Percentiles rank a stretch among this genome's conserved stretches.
Evolutionary conservation across 1,284 basidiomycete genomes (phyloP).

Genomic region (Grifola frondosa): DNA sequence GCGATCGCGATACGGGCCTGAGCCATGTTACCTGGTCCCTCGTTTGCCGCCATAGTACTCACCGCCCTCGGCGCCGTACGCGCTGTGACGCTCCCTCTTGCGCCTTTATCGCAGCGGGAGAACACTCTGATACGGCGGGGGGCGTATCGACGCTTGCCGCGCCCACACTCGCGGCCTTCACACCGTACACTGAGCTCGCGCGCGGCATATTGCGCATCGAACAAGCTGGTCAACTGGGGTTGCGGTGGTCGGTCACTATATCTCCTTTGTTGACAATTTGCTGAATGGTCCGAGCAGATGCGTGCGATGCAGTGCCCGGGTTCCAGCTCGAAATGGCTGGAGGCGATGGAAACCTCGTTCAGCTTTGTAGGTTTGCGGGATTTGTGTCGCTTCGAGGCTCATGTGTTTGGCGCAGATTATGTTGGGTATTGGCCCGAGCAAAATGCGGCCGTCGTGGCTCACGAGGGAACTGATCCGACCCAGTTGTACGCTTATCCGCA

Average conservation of each 20-base stretch:
- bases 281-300: slow-evolving; percentile 18
- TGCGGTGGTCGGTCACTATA: slow-evolving; percentile 40
- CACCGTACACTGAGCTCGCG: slow-evolving; percentile 49
- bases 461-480: slow-evolving; percentile 53
- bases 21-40: too few relatives aligned
- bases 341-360: slow-evolving; percentile 46
- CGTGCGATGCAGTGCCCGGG: slow-evolving; percentile 42
- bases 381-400: neutral
- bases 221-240: slow-evolving; percentile 39
- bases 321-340: slow-evolving; percentile 44
- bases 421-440: slow-evolving; percentile 47
- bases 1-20: too few relatives aligned
- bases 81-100: too few relatives aligned
- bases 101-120: too few relatives aligned
- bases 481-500: slow-evolving; percentile 44
- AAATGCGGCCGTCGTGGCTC: slow-evolving; percentile 47
- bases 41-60: too few relatives aligned
- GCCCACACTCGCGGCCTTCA: slow-evolving; percentile 37
- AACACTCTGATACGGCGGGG: too few relatives aligned
- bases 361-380: slow-evolving; percentile 38
- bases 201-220: slow-evolving; percentile 49
- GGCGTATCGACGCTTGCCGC: too few relatives aligned
- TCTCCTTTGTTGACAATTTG: slow-evolving; percentile 5
- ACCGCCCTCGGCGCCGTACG: too few relatives aligned
- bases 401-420: slow-evolving; percentile 33